These are phyloP conservation scores for Phytophthora sojae DNA, from an alignment of 352 stramenopile genomes.

Conservation along the genomic window DNA sequence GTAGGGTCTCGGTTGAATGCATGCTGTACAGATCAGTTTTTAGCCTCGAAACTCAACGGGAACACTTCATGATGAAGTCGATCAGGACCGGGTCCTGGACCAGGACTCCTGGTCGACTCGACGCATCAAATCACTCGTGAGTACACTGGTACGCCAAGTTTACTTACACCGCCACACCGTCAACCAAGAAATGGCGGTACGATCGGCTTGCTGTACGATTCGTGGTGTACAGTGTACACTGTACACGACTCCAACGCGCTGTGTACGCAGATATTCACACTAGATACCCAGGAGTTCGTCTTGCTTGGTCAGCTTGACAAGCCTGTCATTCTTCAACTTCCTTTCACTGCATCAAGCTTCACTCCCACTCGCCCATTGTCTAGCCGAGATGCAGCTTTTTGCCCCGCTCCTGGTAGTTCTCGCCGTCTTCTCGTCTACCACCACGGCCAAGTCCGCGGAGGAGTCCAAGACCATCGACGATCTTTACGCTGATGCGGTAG, in stretches of 20 bases:
- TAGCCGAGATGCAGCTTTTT: slow-evolving; percentile 18
- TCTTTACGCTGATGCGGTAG: slow-evolving; percentile 51
- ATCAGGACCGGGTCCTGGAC: not conserved
- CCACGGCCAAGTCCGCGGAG: slow-evolving; percentile 21
- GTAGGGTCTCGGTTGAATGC: too few species aligned
- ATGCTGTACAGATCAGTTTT: not conserved
- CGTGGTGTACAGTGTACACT: not conserved
- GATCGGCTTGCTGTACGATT: not conserved
- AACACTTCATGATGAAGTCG: not conserved
- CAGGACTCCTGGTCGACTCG: not conserved
- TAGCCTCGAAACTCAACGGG: not conserved
- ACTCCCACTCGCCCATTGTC: not conserved
- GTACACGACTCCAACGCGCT: not conserved
- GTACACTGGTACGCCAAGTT: not conserved
- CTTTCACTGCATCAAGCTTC: slow-evolving; percentile 2
- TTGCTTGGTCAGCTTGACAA: not conserved
- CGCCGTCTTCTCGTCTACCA: slow-evolving; percentile 2
- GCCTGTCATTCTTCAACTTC: slow-evolving; percentile 16
- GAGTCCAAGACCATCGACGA: slow-evolving; percentile 52
- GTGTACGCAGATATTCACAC: too few species aligned
- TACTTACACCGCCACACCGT: not conserved
- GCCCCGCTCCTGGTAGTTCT: slow-evolving; percentile 9
- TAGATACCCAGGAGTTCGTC: not conserved
- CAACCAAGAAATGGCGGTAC: not conserved
- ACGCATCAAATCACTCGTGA: not conserved